Evolutionary conservation across 345 rosid species (phyloP), one percentile per base, ranked within the genome.

Genomic region (Clausena lansium): DNA sequence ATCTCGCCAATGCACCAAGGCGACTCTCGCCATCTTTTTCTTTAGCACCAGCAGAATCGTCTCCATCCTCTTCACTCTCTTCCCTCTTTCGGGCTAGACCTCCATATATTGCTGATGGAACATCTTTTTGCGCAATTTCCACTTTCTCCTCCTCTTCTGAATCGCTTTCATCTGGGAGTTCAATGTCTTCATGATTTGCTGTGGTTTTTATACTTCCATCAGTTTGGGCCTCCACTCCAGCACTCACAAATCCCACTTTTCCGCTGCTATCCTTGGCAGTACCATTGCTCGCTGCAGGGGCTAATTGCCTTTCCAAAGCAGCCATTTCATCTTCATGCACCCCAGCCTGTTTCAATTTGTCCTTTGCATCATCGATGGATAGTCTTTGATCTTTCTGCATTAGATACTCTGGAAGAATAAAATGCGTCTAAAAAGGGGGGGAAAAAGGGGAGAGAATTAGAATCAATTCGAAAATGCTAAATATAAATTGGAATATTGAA

Each of bases 271-370:
- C 98, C 78, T 88, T 91, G 2, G 77, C 74, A 7, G 83, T 15
- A 1, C 74, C 78, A 54, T 83, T 79, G 70, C 81, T 86, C 24
- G 78, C 77, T 6, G 83, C 76, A 32, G 98, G 95, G 0, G 87
- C 92, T 15, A 96, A 84, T 75, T 94, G 97, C 83, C 91, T 89
- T 86, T 91, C 98, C 5, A 96, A 82, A 47, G 97, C 95, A 0
- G 91, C 97, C 99, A 96, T 96, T 78, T 96, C 98, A 69, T 96
- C 98, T 35, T 94, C 99, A 0, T 89, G 85, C 24, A 91, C 77
- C 5, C 98, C 99, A 0, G 98, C 98, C 76, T 78, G 87, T 81
- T 96, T 96, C 85, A 94, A 68, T 78, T 88, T 94, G 82, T 91
- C 99, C 81, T 89, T 94, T 3, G 98, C 98, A 6, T 94, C 99